phyloP scores from a whole-genome alignment of 257 asterid genomes.

The Marsdenia floribunda region DNA sequence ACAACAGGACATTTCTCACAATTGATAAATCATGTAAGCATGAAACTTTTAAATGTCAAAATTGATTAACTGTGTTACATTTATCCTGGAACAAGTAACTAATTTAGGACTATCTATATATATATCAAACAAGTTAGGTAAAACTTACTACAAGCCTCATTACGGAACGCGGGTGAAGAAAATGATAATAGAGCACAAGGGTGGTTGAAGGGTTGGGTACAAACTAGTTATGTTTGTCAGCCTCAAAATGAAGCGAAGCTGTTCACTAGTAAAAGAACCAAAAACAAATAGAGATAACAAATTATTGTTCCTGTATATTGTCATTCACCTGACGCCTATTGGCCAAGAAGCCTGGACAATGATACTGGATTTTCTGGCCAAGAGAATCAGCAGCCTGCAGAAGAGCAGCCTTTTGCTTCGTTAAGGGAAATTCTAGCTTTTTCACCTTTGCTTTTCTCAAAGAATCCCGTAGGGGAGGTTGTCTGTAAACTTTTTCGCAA shows the following conservation, averaged over 20 bases:
- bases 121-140: no score
- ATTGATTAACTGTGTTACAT: neutral
- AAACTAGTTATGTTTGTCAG: no score
- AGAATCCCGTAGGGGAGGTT: constrained; percentile 93
- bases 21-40: neutral
- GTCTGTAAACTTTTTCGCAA: constrained; percentile 95
- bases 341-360: constrained; percentile 81
- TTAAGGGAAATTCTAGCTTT: constrained; percentile 73
- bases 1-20: neutral
- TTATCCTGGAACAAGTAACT: neutral
- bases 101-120: no score
- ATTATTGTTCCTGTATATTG: neutral
- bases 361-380: constrained; percentile 88
- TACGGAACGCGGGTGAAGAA: neutral
- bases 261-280: constrained; percentile 4
- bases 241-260: neutral
- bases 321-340: constrained; percentile 90
- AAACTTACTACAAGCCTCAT: neutral
- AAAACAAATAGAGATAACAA: neutral
- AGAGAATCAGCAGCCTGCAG: constrained; percentile 87
- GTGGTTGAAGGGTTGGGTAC: neutral
- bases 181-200: neutral
- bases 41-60: neutral
- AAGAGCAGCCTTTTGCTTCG: constrained; percentile 69
- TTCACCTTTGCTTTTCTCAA: constrained; percentile 86